Evolutionary conservation across 164 flowering plant genomes (phyloP).

Genomic region (Sextonia rubra): DNA sequence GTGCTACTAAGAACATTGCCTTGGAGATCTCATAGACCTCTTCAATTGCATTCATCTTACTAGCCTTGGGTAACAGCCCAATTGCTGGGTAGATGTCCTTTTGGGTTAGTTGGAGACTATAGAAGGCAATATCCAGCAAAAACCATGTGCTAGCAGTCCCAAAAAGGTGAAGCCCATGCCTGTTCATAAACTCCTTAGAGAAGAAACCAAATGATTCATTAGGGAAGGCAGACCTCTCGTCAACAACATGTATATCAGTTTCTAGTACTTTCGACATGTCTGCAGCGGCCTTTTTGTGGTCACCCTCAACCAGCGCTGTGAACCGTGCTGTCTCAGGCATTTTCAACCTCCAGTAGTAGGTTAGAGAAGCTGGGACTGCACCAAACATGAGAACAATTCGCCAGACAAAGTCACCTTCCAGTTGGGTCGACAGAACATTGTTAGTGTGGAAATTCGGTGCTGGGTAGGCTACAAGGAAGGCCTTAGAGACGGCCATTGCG

Average conservation of each 20-base stretch:
- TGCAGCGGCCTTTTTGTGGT: constrained; percentile 14
- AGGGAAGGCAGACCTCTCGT: not conserved
- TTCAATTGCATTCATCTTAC: constrained; percentile 30
- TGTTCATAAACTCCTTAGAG: constrained; percentile 8
- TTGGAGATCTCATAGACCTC: constrained; percentile 33
- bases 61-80: constrained; percentile 18
- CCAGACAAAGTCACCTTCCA: constrained; percentile 57
- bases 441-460: constrained; percentile 11
- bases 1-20: constrained; percentile 38
- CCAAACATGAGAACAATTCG: constrained; percentile 55
- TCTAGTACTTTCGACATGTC: not conserved
- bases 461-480: constrained; percentile 18
- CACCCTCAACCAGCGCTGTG: constrained; percentile 64
- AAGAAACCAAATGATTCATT: not conserved
- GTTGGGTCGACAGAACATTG: constrained; percentile 23
- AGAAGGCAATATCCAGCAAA: constrained; percentile 45
- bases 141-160: constrained; percentile 51
- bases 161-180: constrained; percentile 41
- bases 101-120: constrained; percentile 39
- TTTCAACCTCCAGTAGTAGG: constrained; percentile 73
- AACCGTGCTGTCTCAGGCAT: constrained; percentile 52
- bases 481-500: constrained; percentile 23
- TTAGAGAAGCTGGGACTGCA: constrained; percentile 63
- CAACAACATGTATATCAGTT: not conserved
- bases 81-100: constrained; percentile 40